Evolutionary conservation across 2,329 filamentous ascomycete species (phyloP).

Genomic region (Aspergillus ochraceoroseus): DNA sequence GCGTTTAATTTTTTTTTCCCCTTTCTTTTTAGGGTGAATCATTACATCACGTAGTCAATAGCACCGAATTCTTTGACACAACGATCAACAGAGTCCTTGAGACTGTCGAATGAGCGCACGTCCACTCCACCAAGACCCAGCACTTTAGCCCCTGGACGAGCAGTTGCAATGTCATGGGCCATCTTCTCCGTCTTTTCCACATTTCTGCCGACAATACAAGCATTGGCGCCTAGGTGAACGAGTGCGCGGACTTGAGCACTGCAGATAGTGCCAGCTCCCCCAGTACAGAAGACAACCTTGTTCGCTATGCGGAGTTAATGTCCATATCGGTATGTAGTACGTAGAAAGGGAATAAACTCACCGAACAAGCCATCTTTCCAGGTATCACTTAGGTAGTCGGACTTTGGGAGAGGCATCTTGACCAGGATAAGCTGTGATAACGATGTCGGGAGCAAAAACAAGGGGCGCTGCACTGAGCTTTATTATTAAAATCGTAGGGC

Average conservation of each 20-base stretch:
- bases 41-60: slow-evolving; percentile 89
- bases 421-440: neutral
- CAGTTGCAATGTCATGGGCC: slow-evolving; percentile 76
- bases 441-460: no score
- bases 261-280: slow-evolving; percentile 89
- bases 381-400: slow-evolving; percentile 71
- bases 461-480: no score
- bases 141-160: slow-evolving; percentile 72
- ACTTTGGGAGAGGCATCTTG: slow-evolving; percentile 63
- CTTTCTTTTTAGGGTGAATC: no score
- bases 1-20: no score
- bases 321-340: neutral
- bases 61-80: slow-evolving; percentile 78
- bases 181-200: slow-evolving; percentile 77
- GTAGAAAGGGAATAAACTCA: slow-evolving; percentile 39
- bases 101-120: slow-evolving; percentile 66
- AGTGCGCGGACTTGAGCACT: slow-evolving; percentile 88
- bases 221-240: slow-evolving; percentile 84
- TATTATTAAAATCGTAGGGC: no score
- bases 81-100: slow-evolving; percentile 69
- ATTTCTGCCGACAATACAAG: slow-evolving; percentile 89
- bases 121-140: slow-evolving; percentile 72
- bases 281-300: slow-evolving; percentile 92
- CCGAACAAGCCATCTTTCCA: slow-evolving; percentile 87
- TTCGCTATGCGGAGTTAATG: slow-evolving; percentile 52